Conservation (phyloP, 352 stramenopile genomes). For the Phytophthora sansomeana region DNA sequence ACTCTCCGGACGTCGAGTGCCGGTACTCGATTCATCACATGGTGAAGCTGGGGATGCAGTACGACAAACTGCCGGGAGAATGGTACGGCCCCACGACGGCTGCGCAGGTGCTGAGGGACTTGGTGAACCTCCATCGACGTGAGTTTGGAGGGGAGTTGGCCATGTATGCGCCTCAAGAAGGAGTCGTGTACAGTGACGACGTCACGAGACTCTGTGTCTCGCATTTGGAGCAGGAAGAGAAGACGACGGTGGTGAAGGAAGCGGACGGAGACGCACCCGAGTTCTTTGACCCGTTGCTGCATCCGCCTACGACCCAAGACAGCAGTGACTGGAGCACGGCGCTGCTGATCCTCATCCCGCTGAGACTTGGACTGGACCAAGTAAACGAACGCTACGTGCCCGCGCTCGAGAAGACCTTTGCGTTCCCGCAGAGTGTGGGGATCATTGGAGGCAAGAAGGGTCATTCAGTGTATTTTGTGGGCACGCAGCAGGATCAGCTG, state of each 20-base stretch:
- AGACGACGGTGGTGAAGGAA: constrained; percentile 11
- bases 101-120: constrained; percentile 87
- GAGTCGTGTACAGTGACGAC: constrained; percentile 84
- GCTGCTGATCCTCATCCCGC: constrained; percentile 92
- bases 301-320: constrained; percentile 59
- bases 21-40: constrained; percentile 93
- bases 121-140: constrained; percentile 75
- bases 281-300: constrained; percentile 90
- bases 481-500: constrained; percentile 82
- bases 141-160: constrained; percentile 54
- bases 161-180: constrained; percentile 89
- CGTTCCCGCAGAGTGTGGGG: constrained; percentile 93
- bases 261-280: constrained; percentile 14
- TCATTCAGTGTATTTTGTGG: constrained; percentile 97
- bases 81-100: constrained; percentile 94
- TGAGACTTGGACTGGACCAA: constrained; percentile 92
- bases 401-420: constrained; percentile 79
- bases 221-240: constrained; percentile 45
- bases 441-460: constrained; percentile 95
- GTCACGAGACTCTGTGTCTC: constrained; percentile 78
- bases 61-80: constrained; percentile 92
- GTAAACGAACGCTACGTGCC: constrained; percentile 87
- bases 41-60: constrained; percentile 90
- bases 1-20: constrained; percentile 74
- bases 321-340: constrained; percentile 84